A percentile compares a stretch with the other conserved stretches of the same genome.
These are phyloP conservation scores for Puccinellia tenuiflora DNA, from an alignment of 176 grass and related monocot species.

Conservation along the genomic window DNA sequence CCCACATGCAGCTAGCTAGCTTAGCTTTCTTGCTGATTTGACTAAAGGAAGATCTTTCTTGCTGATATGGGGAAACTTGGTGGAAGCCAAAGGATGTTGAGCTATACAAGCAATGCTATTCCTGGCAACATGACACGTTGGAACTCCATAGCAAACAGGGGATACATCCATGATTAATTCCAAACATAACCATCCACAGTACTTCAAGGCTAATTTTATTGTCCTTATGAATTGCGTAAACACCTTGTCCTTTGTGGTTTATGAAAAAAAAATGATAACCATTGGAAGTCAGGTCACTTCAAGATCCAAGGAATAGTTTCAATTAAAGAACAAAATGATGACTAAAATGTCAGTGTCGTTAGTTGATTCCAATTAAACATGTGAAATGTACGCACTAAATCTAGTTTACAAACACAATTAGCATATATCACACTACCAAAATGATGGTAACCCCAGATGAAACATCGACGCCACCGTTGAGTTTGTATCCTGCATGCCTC, in stretches of 20 bases:
- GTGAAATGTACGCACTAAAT: not conserved
- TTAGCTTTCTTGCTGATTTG: not conserved
- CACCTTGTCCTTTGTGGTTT: not conserved
- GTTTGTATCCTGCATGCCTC: too few species aligned
- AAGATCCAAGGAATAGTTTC: not conserved
- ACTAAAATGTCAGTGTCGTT: not conserved
- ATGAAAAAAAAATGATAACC: not conserved
- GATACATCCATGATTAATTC: not conserved
- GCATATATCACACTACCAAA: not conserved
- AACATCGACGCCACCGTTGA: too few species aligned
- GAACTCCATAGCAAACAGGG: not conserved
- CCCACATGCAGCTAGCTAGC: not conserved
- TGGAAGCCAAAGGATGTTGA: not conserved
- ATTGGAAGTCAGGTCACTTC: not conserved
- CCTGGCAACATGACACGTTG: not conserved
- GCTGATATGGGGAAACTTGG: not conserved
- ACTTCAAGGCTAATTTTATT: not conserved
- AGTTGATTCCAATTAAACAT: not conserved
- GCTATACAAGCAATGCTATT: constrained; percentile 29
- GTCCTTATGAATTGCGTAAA: not conserved
- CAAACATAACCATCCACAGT: not conserved
- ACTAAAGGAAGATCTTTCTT: not conserved
- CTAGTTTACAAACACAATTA: not conserved
- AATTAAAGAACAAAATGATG: not conserved
- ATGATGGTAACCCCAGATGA: too few species aligned